Evolutionary conservation across 768 basidiomycete genomes (phyloP).

Genomic region (Russula dissimulans): DNA sequence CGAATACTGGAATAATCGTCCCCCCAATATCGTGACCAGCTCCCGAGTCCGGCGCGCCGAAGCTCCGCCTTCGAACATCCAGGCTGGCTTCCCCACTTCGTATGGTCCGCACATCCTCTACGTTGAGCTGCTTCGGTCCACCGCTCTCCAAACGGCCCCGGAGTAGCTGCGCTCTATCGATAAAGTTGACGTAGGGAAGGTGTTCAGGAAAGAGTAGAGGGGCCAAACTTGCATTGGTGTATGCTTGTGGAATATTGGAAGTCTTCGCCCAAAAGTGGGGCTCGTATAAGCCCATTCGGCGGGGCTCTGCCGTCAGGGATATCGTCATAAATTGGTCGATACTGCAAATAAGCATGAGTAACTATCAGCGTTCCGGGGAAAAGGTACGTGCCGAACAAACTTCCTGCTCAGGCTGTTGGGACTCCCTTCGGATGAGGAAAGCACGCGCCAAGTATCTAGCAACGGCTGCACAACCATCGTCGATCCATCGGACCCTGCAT

Average conservation of each 20-base stretch:
- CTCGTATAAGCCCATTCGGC: conserved; percentile 65
- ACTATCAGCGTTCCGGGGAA: background rate
- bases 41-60: conserved; percentile 23
- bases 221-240: conserved; percentile 35
- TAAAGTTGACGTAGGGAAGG: conserved; percentile 53
- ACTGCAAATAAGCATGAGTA: conserved; percentile 28
- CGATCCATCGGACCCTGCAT: conserved; percentile 15
- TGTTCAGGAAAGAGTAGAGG: conserved; percentile 73
- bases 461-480: conserved; percentile 37
- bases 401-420: conserved; percentile 41
- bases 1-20: conserved; percentile 63
- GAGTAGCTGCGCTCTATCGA: conserved; percentile 57
- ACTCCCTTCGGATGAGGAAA: conserved; percentile 31
- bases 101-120: conserved; percentile 52
- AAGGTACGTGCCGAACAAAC: conserved; percentile 49
- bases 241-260: conserved; percentile 7
- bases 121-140: conserved; percentile 31
- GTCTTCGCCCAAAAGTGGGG: conserved; percentile 63
- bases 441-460: conserved; percentile 48
- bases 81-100: conserved; percentile 42
- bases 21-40: conserved; percentile 41
- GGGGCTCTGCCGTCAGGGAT: conserved; percentile 66
- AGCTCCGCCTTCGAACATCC: conserved; percentile 27
- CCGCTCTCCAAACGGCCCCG: conserved; percentile 65
- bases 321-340: conserved; percentile 72